Base-by-base conservation (phyloP, 2,329 filamentous ascomycete genomes). In the Madurella mycetomatis region DNA sequence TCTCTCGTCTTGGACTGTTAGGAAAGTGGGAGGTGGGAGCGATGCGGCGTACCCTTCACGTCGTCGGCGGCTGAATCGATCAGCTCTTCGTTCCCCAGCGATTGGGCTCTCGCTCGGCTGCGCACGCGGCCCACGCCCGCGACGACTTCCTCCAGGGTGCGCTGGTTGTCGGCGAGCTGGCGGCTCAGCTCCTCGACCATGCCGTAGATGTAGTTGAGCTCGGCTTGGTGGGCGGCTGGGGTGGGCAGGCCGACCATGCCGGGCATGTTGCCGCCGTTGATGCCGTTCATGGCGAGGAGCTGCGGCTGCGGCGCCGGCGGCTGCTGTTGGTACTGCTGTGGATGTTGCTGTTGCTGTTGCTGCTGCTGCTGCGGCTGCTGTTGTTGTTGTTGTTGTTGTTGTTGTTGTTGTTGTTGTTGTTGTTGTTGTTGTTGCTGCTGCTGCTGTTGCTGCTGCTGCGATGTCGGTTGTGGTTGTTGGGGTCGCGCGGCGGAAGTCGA, bases 151-250 rank as follows among this genome's bases (percentile, higher is more conserved):
- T 84, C 80, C n/a, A 82, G 80, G 39, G 80, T 78, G 41, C 77
- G 75, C 60, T 81, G 75, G 66, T 84, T 85, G 49, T 84, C 81
- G 12, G 82, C 78, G 31, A 86, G 73, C 65, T 85, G 81, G 34
- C 80, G 77, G 62, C 82, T 84, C 46, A 86, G 73, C 65, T 85
- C 82, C 64, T 87, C 84, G 11, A 87, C 83, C 79, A 86, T 83
- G 60, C 76, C 75, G 65, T 86, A 85, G 64, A 87, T 84, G 69
- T 84, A 83, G 65, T 84, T 85, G 56, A 87, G 77, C 68, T 87
- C 84, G 49, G 83, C 79, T 68, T 86, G 83, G 66, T 87, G 83
- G 46, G 83, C 83, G 16, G 83, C 84, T n/a, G 83, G 83, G 15
- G 81, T 84, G 13, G 83, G 82, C 43, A 78, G 74, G 46, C 76